Evolutionary conservation across 306 rosid species (phyloP).

Genomic region (Mimosa pudica): DNA sequence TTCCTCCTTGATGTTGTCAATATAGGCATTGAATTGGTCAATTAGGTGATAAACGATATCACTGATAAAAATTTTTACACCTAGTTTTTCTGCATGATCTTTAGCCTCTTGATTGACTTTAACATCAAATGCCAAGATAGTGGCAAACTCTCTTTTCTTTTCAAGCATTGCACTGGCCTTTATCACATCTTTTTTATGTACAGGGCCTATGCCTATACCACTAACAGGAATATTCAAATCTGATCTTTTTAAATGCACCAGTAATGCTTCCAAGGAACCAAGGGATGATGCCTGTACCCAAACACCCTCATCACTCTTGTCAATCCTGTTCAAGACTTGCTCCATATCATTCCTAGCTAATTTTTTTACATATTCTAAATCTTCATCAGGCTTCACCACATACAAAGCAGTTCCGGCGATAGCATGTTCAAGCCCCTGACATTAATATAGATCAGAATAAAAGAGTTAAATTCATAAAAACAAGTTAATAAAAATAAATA

Average conservation of each 20-base stretch:
- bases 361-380: conserved; percentile 74
- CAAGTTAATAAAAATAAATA: neutral
- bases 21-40: conserved; percentile 90
- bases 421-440: conserved; percentile 96
- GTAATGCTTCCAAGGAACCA: conserved; percentile 93
- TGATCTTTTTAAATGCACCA: conserved; percentile 87
- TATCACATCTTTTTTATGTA: conserved; percentile 95
- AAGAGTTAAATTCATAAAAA: neutral
- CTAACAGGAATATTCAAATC: conserved; percentile 94
- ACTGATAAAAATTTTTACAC: conserved; percentile 81
- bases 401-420: conserved; percentile 88
- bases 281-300: conserved; percentile 98
- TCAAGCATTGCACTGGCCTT: conserved; percentile 97
- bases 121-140: conserved; percentile 97
- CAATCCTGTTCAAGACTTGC: conserved; percentile 85
- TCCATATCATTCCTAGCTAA: conserved; percentile 82
- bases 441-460: conserved; percentile 25
- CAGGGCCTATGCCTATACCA: conserved; percentile 92
- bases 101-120: conserved; percentile 93
- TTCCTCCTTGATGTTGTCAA: conserved; percentile 87
- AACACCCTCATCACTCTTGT: conserved; percentile 92
- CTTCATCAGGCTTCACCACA: conserved; percentile 83
- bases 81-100: conserved; percentile 83
- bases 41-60: conserved; percentile 94
- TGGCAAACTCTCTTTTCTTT: conserved; percentile 80